Evolutionary conservation across 257 asterid species (phyloP), one percentile per base, ranked within the genome.

Genomic region (Solanum etuberosum): DNA sequence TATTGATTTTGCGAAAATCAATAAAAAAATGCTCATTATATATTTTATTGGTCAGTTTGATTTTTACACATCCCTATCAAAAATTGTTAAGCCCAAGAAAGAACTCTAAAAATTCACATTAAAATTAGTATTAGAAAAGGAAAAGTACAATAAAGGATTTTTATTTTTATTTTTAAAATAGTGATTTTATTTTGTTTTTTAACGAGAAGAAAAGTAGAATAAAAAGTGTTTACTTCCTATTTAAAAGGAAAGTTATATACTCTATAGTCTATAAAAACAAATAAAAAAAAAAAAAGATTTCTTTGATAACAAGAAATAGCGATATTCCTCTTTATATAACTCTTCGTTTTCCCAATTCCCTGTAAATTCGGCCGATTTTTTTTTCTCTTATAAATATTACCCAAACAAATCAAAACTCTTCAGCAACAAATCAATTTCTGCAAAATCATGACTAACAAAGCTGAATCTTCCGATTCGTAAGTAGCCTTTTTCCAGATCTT

Each of bases 401-500:
- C 7, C 68, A 51, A 35, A 86, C 29, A 37, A 84, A 23, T 6
- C 59, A 4, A 21, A 34, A 31, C 14, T 51, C 59, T 48, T 63
- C 32, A 34, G 35, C 2, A 3, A 5, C 20, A 5, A 51, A 37
- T 77, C 35, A 40, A 80, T 38, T 71, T 51, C 13, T 83, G 59
- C 72, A 65, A 83, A 57, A 86, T 80, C 84, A 92, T 93, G 96
- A 92, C 88, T 76, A 91, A 92, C 90, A 92, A 89, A 88, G 91
- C 95, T 31, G 95, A 93, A 91, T 87, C 98, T 21, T 93, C 98
- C 42, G 95, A 93, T 48, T 87, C 98, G 97, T 94, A 91, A 93
- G 90, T 88, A 48, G 85, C 32, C 13, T 68, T 27, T 86, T 83
- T 87, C 72, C 88, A 87, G 93, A 91, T 93, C 94, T 91, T 83